A percentile compares a stretch with the other conserved stretches of the same genome.
These are phyloP conservation scores for Suillus plorans DNA, from an alignment of 768 basidiomycete genomes.

Conservation along the genomic window DNA sequence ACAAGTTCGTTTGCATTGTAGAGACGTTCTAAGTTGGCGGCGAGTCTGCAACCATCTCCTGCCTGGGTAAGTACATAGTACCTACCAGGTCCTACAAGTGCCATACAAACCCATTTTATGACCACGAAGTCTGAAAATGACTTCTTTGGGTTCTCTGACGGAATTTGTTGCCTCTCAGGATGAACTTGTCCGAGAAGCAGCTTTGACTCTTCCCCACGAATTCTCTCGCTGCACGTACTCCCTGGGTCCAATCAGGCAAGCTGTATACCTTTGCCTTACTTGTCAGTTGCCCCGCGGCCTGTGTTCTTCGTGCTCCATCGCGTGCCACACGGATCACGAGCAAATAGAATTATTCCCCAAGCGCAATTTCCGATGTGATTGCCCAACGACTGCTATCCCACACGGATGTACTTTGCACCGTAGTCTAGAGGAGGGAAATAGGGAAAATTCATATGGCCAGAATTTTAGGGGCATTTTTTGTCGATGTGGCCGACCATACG, in stretches of 20 bases:
- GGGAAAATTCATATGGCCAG: constrained; percentile 63
- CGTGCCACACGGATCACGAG: constrained; percentile 85
- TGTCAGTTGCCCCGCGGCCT: constrained; percentile 69
- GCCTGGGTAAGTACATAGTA: not conserved
- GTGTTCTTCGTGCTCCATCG: constrained; percentile 82
- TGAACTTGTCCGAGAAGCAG: constrained; percentile 31
- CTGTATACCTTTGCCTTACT: constrained; percentile 78
- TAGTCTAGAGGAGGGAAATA: constrained; percentile 52
- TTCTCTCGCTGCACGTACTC: constrained; percentile 67
- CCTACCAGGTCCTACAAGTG: not conserved
- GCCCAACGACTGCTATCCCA: constrained; percentile 63
- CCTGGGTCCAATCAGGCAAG: constrained; percentile 65
- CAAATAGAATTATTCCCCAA: constrained; percentile 89
- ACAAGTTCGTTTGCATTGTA: not conserved
- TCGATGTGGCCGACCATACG: constrained; percentile 70
- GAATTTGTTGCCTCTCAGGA: constrained; percentile 28
- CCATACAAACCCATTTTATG: not conserved
- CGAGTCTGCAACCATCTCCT: not conserved
- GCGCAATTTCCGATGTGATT: constrained; percentile 80
- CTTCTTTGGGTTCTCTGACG: constrained; percentile 32
- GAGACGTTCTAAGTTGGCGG: not conserved
- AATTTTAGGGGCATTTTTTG: constrained; percentile 77
- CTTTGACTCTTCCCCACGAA: constrained; percentile 56
- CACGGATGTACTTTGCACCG: constrained; percentile 67
- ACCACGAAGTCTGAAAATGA: not conserved